Evolutionary conservation across 2,329 filamentous ascomycete genomes (phyloP).

Genomic region (Verticillium tricorpus): DNA sequence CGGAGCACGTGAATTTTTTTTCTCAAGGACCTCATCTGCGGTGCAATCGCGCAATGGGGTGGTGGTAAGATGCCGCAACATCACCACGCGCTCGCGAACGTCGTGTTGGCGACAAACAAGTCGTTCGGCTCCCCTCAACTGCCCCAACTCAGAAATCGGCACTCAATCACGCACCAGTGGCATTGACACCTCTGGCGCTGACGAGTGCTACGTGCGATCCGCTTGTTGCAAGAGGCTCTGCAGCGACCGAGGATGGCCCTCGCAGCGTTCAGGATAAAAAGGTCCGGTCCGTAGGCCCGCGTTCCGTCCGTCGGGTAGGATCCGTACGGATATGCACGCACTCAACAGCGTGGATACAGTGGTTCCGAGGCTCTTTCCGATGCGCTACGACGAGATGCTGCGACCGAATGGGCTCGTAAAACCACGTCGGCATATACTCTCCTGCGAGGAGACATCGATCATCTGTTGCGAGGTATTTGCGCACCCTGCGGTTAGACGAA

Average conservation of each 20-base stretch:
- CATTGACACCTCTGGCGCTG: too few relatives aligned
- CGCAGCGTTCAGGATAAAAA: background rate
- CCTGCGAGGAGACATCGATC: too few relatives aligned
- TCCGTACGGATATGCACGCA: background rate
- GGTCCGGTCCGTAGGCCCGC: conserved; percentile 1
- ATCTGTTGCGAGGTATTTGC: too few relatives aligned
- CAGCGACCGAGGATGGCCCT: background rate
- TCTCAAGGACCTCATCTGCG: background rate
- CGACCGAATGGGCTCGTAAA: background rate
- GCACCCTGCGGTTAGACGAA: too few relatives aligned
- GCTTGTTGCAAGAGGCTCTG: background rate
- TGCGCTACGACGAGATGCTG: background rate
- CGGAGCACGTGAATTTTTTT: background rate
- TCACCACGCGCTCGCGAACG: too few relatives aligned
- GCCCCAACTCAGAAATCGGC: too few relatives aligned
- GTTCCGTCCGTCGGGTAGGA: background rate
- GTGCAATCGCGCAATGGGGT: background rate
- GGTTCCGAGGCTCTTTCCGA: background rate
- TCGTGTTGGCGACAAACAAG: too few relatives aligned
- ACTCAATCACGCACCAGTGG: too few relatives aligned
- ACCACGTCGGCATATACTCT: background rate
- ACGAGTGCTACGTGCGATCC: background rate
- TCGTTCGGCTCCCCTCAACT: too few relatives aligned
- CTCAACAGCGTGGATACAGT: background rate
- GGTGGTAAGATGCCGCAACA: background rate